Conservation (phyloP, 2,329 filamentous ascomycete species). For the Sordariomycetes sp. region DNA sequence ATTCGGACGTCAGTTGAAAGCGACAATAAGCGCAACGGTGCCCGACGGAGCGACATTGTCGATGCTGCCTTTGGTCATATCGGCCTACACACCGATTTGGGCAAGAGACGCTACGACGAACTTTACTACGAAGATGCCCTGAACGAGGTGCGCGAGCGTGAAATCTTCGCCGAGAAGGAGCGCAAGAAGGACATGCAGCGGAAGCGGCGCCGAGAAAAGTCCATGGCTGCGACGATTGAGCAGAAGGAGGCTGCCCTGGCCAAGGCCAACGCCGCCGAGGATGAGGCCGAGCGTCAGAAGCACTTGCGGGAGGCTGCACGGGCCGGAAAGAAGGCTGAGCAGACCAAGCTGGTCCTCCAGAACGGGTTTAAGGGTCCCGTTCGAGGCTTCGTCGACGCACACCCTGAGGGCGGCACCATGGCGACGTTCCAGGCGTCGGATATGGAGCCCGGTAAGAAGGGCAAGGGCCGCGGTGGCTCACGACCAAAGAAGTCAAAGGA, state of each 20-base stretch:
- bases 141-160: slow-evolving; percentile 76
- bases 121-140: slow-evolving; percentile 70
- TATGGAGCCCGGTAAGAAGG: slow-evolving; percentile 34
- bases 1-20: slow-evolving; percentile 48
- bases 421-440: slow-evolving; percentile 68
- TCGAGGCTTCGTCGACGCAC: slow-evolving; percentile 52
- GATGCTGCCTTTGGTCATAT: slow-evolving; percentile 48
- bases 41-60: slow-evolving; percentile 46
- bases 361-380: slow-evolving; percentile 73
- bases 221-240: slow-evolving; percentile 84
- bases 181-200: slow-evolving; percentile 99
- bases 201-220: slow-evolving; percentile 90
- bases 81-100: slow-evolving; percentile 52
- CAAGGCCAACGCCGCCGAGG: slow-evolving; percentile 63
- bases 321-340: slow-evolving; percentile 83
- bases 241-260: slow-evolving; percentile 74
- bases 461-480: slow-evolving; percentile 42
- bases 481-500: slow-evolving; percentile 85
- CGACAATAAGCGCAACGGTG: slow-evolving; percentile 53
- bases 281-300: slow-evolving; percentile 70
- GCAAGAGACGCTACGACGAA: slow-evolving; percentile 64
- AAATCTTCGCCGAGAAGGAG: slow-evolving; percentile 90
- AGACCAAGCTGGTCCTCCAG: slow-evolving; percentile 76
- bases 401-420: slow-evolving; percentile 75
- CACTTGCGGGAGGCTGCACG: slow-evolving; percentile 78